phyloP scores from a whole-genome alignment of 768 basidiomycete species.

The Pleurotus giganteus region DNA sequence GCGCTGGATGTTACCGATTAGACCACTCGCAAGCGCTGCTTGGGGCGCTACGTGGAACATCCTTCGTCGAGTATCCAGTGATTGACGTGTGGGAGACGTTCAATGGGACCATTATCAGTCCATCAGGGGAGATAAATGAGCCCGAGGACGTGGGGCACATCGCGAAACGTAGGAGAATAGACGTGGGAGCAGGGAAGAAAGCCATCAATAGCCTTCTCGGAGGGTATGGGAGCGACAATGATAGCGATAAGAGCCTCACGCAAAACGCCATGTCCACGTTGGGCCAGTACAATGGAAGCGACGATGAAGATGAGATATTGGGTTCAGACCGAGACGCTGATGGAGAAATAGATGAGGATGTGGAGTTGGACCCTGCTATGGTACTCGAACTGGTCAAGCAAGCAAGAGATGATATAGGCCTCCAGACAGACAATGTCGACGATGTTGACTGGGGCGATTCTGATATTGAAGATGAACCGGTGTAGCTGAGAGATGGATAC shows the following conservation, averaged over 20 bases:
- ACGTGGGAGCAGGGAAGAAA: constrained; percentile 47
- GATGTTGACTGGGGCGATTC: constrained; percentile 53
- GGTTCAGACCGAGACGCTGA: constrained; percentile 28
- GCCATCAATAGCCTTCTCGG: constrained; percentile 57
- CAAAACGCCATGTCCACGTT: constrained; percentile 36
- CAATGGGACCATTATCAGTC: constrained; percentile 56
- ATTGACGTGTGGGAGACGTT: constrained; percentile 75
- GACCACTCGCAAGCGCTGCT: constrained; percentile 48
- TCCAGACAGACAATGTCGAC: constrained; percentile 20
- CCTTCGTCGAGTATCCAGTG: constrained; percentile 83
- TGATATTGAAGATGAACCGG: constrained; percentile 27
- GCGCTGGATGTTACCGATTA: constrained; percentile 53
- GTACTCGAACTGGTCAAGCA: constrained; percentile 34
- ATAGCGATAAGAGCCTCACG: constrained; percentile 26
- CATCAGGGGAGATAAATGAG: constrained; percentile 41
- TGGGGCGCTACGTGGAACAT: constrained; percentile 50
- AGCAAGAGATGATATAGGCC: constrained; percentile 25
- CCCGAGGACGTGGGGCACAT: constrained; percentile 30
- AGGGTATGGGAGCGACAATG: constrained; percentile 57
- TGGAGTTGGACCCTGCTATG: constrained; percentile 32
- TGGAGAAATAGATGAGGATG: constrained; percentile 26
- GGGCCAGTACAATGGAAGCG: constrained; percentile 43
- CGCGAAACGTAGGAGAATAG: constrained; percentile 58
- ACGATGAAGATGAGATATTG: constrained; percentile 19
- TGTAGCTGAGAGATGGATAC: no score